phyloP scores from a whole-genome alignment of 1,139 yeast species.

The Debaryomyces sp. region DNA sequence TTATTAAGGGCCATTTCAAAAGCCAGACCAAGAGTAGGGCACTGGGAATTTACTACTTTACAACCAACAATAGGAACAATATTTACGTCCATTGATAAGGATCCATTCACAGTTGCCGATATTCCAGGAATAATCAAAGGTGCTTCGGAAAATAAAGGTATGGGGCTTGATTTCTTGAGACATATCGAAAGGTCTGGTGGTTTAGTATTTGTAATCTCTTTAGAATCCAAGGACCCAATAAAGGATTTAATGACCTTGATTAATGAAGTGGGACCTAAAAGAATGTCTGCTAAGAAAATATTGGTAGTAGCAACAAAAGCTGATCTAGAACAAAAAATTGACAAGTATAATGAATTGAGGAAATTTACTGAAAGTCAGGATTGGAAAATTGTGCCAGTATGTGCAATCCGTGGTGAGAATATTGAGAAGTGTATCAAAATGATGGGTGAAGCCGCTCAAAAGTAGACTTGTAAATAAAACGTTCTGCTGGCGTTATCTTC shows the following conservation, averaged over 20 bases:
- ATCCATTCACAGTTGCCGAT: constrained; percentile 91
- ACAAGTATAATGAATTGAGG: constrained; percentile 45
- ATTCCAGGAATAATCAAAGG: constrained; percentile 95
- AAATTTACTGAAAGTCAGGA: constrained; percentile 37
- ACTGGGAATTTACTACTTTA: constrained; percentile 95
- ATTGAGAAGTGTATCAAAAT: constrained; percentile 66
- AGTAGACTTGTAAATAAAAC: constrained; percentile 2
- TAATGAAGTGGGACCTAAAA: constrained; percentile 66
- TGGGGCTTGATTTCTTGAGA: constrained; percentile 90
- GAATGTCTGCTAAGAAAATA: constrained; percentile 61
- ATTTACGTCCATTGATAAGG: constrained; percentile 61
- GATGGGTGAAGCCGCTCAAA: constrained; percentile 66
- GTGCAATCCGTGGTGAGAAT: constrained; percentile 75
- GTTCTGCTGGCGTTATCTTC: not conserved
- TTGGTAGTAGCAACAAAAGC: constrained; percentile 91
- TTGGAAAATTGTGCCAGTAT: constrained; percentile 83
- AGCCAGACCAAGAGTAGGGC: constrained; percentile 91
- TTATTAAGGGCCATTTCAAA: constrained; percentile 83
- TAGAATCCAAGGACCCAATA: constrained; percentile 66
- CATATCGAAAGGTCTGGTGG: constrained; percentile 94
- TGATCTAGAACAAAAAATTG: constrained; percentile 60
- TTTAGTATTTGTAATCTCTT: constrained; percentile 79
- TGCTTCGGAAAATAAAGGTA: constrained; percentile 81
- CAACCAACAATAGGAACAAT: constrained; percentile 94
- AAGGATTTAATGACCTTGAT: constrained; percentile 63